A percentile compares a stretch with the other conserved stretches of the same genome.
Conservation (phyloP, 495 filamentous ascomycete genomes). For the Astrothelium macrocarpum region DNA sequence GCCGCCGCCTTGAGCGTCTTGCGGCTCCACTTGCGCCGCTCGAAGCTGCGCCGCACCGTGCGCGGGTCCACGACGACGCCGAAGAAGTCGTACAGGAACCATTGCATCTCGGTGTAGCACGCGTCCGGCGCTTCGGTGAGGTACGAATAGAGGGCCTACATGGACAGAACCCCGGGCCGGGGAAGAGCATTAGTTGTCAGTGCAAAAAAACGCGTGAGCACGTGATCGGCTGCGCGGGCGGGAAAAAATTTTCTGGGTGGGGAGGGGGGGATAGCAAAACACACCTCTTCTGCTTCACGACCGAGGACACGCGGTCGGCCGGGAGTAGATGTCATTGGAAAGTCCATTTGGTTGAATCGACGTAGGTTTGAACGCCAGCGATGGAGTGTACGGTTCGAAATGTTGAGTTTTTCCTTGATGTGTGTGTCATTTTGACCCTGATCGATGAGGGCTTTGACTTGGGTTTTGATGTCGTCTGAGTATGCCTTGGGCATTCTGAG, state of each 20-base stretch:
- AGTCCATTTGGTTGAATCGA: conserved; percentile 1
- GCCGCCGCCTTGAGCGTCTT: not conserved
- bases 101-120: conserved; percentile 3
- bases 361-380: conserved; percentile 1
- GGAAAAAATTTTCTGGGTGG: not conserved
- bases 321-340: not conserved
- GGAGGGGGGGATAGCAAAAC: not conserved
- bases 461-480: not conserved
- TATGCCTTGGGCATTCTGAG: conserved; percentile 1
- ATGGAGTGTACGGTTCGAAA: conserved; percentile 2
- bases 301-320: not conserved
- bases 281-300: not conserved
- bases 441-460: conserved; percentile 3
- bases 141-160: not conserved
- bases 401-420: conserved; percentile 7
- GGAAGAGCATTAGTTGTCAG: too few relatives aligned
- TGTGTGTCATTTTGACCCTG: conserved; percentile 4
- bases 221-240: not conserved
- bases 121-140: not conserved
- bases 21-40: conserved; percentile 1
- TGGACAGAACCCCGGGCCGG: not conserved
- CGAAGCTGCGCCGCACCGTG: conserved; percentile 2
- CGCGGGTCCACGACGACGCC: conserved; percentile 1
- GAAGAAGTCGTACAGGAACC: conserved; percentile 3
- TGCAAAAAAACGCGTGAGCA: too few relatives aligned